Percentiles rank a stretch among this genome's conserved stretches.
Conservation (phyloP, 1,139 yeast species). For the Taiozyma onychis region DNA sequence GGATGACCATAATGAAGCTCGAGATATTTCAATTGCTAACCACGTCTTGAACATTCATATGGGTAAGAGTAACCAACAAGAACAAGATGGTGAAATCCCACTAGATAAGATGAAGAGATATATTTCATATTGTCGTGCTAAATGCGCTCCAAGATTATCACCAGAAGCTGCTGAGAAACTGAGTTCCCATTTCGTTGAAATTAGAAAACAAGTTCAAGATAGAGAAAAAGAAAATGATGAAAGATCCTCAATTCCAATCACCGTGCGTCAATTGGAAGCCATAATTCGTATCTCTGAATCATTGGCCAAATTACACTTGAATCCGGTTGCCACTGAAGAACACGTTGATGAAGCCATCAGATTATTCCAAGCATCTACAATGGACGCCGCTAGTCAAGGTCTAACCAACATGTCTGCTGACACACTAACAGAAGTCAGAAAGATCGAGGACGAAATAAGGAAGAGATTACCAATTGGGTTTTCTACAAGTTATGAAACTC, state of each 20-base stretch:
- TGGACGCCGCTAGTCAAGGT: conserved; percentile 90
- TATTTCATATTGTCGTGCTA: conserved; percentile 81
- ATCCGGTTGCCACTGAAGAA: conserved; percentile 78
- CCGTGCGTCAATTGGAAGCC: conserved; percentile 96
- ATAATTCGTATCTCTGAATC: conserved; percentile 94
- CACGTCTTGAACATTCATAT: conserved; percentile 96
- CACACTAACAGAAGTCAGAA: conserved; percentile 63
- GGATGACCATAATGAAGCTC: conserved; percentile 83
- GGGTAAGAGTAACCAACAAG: conserved; percentile 47
- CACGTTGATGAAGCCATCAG: conserved; percentile 97
- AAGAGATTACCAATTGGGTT: conserved; percentile 94
- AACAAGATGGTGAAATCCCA: conserved; percentile 80
- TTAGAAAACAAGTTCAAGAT: conserved; percentile 76
- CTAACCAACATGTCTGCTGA: conserved; percentile 44
- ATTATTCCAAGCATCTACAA: conserved; percentile 91
- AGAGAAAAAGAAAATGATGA: conserved; percentile 81
- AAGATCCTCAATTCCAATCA: conserved; percentile 93
- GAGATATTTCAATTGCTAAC: conserved; percentile 87
- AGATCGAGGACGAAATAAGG: conserved; percentile 79
- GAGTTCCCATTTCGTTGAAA: conserved; percentile 91
- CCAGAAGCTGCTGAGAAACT: conserved; percentile 87
- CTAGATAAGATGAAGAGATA: conserved; percentile 88
- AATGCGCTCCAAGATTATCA: conserved; percentile 89
- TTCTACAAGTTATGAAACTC: conserved; percentile 85
- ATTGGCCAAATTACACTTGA: conserved; percentile 77